These are phyloP conservation scores for Lactifluus hygrophoroides DNA, from an alignment of 768 basidiomycete species.

Conservation along the genomic window DNA sequence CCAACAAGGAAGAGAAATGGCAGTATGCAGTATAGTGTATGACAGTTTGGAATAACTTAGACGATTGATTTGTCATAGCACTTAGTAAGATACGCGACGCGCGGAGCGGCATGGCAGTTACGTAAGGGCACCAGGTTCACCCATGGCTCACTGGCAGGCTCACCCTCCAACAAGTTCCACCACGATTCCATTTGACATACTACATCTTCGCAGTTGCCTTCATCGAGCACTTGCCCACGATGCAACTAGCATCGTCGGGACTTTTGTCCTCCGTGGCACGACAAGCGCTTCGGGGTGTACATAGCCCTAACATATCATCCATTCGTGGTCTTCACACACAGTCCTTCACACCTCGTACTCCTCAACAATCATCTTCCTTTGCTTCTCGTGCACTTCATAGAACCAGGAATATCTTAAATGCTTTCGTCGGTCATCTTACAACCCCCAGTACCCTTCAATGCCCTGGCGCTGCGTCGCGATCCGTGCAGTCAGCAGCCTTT, in stretches of 20 bases:
- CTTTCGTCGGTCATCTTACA: constrained; percentile 48
- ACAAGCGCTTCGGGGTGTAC: constrained; percentile 21
- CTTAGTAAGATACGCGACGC: not conserved
- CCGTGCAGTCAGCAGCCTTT: constrained; percentile 23
- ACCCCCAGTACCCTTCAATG: constrained; percentile 40
- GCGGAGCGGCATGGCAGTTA: not conserved
- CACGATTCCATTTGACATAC: too few relatives aligned
- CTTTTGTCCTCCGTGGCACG: constrained; percentile 22
- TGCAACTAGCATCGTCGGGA: constrained; percentile 28
- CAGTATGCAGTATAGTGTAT: not conserved
- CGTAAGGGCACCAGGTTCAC: too few relatives aligned
- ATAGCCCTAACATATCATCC: constrained; percentile 21
- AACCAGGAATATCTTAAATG: constrained; percentile 46
- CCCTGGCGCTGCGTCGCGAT: constrained; percentile 27
- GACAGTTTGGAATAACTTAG: too few relatives aligned
- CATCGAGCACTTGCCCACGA: constrained; percentile 18
- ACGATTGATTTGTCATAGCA: too few relatives aligned
- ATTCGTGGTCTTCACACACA: constrained; percentile 40
- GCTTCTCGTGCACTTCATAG: constrained; percentile 40
- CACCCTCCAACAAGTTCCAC: too few relatives aligned
- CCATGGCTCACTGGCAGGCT: too few relatives aligned
- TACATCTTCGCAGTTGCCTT: not conserved
- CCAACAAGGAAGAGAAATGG: too few relatives aligned
- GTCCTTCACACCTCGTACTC: constrained; percentile 31
- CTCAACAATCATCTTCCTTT: constrained; percentile 27